phyloP scores from a whole-genome alignment of 352 stramenopile species.

The Pythium dissotocum region DNA sequence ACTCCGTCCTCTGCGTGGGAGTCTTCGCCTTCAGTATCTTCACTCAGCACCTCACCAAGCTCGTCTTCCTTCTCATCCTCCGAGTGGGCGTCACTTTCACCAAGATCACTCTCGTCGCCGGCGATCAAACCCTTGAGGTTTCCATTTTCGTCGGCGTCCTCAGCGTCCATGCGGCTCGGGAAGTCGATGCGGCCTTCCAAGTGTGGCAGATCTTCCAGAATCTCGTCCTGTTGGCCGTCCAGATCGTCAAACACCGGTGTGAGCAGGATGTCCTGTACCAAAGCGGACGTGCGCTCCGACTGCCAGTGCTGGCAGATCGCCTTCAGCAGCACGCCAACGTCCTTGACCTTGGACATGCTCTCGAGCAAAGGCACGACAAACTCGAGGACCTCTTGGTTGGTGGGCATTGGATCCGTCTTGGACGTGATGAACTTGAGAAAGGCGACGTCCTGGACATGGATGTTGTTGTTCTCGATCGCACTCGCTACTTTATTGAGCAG shows the following conservation, averaged over 20 bases:
- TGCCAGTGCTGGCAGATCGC: constrained; percentile 68
- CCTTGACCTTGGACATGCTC: constrained; percentile 68
- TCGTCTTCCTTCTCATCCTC: constrained; percentile 42
- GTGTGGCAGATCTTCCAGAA: constrained; percentile 58
- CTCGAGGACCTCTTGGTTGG: constrained; percentile 64
- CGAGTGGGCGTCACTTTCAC: constrained; percentile 42
- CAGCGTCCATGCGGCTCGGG: constrained; percentile 72
- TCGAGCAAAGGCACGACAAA: constrained; percentile 72
- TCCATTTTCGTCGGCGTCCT: constrained; percentile 81
- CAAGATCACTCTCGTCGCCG: constrained; percentile 69
- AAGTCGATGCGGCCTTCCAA: constrained; percentile 72
- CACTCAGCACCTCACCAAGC: constrained; percentile 26
- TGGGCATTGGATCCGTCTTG: constrained; percentile 33
- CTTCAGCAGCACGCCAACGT: constrained; percentile 66
- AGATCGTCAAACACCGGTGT: constrained; percentile 80
- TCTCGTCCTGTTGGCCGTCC: constrained; percentile 79
- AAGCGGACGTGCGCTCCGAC: constrained; percentile 43
- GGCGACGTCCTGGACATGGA: constrained; percentile 53
- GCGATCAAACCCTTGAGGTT: constrained; percentile 74
- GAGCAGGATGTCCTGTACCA: constrained; percentile 79
- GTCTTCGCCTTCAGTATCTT: constrained; percentile 42
- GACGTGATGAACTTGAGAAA: constrained; percentile 34
- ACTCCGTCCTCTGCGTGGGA: constrained; percentile 32
- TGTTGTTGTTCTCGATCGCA: constrained; percentile 67
- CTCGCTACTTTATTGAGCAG: constrained; percentile 78